Evolutionary conservation across 2,329 filamentous ascomycete species (phyloP), one percentile per base, ranked within the genome.

Genomic region (Proliferodiscus dingleyae): DNA sequence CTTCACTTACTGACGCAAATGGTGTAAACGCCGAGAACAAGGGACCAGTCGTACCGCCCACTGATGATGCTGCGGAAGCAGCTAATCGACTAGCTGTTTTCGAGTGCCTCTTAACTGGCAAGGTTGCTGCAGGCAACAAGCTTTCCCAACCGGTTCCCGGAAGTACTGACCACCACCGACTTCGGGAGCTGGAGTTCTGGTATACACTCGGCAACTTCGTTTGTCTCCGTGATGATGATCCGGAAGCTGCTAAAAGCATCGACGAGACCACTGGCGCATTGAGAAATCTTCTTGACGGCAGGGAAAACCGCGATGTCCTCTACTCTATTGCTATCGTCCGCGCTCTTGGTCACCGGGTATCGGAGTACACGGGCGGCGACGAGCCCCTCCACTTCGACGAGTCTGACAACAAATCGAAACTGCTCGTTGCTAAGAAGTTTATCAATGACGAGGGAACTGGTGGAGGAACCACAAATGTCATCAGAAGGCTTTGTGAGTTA

Each of bases 221-320:
- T 22, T 79, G 81, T 30, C 69, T 81, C 16, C 77, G 75, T 23
- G 77, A 81, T 51, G 80, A 86, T 48, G 75, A 81, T 29, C 70
- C 75, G 38, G 68, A 68, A 24, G 69, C 75, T 5, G 69, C 68
- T 47, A 79, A 74, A 56, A 72, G 76, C 43, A 78, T 88, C 28
- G 83, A 89, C 43, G 75, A 81, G 21, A 77, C 80, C 1, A 70
- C 95, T 23, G 66, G 66, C 4, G 74, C 75, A 41, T 78, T 89
- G 64, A 81, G 88, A 24, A 75, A 75, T 45, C 73, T 91, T 18
- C 74, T 95, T 10, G 85, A 89, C 55, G 85, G 85, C 38, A 78
- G 84, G 19, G 90, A 96, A 68, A 93, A 91, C 59, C 81, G 90
- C 43, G 89, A 96, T 63, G 84, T 95, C 15, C 78, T 96, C 46